Evolutionary conservation across 2,329 filamentous ascomycete species (phyloP).

Genomic region (Tolypocladium amazonense): DNA sequence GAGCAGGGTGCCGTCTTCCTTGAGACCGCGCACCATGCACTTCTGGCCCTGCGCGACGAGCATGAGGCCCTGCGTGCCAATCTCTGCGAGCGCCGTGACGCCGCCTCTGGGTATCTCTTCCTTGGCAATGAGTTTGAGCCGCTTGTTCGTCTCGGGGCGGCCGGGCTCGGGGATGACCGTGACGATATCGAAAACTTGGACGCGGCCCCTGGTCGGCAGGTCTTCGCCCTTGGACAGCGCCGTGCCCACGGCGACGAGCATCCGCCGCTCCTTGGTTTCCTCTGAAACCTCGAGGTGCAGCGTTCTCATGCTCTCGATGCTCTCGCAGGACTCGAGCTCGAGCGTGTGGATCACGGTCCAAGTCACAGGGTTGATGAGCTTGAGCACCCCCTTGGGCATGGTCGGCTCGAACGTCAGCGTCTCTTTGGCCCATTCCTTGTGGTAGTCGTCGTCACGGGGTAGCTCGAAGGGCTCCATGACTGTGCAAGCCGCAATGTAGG

Average conservation of each 20-base stretch:
- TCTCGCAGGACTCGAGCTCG: constrained; percentile 63
- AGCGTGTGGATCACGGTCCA: constrained; percentile 72
- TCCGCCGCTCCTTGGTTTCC: constrained; percentile 73
- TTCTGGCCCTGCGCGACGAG: constrained; percentile 92
- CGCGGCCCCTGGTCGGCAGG: constrained; percentile 68
- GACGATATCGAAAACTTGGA: constrained; percentile 88
- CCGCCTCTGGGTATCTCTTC: constrained; percentile 89
- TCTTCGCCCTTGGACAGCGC: constrained; percentile 84
- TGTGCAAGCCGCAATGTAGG: constrained; percentile 69
- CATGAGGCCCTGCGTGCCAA: constrained; percentile 80
- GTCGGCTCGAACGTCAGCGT: constrained; percentile 54
- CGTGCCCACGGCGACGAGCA: constrained; percentile 76
- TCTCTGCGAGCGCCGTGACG: constrained; percentile 74
- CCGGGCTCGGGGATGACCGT: constrained; percentile 84
- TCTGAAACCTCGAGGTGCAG: constrained; percentile 86
- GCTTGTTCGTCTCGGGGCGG: constrained; percentile 73
- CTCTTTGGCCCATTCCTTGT: constrained; percentile 70
- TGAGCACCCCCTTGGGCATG: constrained; percentile 61
- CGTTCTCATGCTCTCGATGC: constrained; percentile 70
- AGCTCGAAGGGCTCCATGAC: constrained; percentile 63
- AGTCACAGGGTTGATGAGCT: constrained; percentile 66
- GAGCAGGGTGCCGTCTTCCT: constrained; percentile 85
- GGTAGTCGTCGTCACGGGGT: constrained; percentile 75
- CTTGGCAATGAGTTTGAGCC: constrained; percentile 74
- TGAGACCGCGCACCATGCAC: constrained; percentile 90